Conservation (phyloP, 2,329 filamentous ascomycete genomes). For the Polychaeton citri region DNA sequence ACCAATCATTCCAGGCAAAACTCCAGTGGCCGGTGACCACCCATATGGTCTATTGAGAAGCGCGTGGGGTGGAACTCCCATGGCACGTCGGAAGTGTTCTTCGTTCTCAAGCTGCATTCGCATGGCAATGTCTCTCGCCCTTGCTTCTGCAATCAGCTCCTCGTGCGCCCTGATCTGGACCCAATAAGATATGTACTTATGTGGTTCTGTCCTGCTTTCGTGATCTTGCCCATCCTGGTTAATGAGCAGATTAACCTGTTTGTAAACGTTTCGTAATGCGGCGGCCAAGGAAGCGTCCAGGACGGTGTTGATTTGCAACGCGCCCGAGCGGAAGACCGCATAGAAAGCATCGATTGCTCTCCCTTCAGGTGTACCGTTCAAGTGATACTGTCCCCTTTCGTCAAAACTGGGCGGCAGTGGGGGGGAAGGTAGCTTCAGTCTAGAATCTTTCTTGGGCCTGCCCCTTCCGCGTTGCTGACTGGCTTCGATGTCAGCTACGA, state of each 20-base stretch:
- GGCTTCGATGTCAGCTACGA: background rate
- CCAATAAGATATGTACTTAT: slow-evolving; percentile 19
- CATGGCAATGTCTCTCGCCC: background rate
- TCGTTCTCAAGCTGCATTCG: no score
- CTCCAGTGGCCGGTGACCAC: no score
- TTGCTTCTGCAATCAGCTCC: background rate
- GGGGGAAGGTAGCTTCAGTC: slow-evolving; percentile 5
- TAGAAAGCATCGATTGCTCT: slow-evolving; percentile 17
- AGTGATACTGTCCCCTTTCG: slow-evolving; percentile 1
- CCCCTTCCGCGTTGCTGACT: slow-evolving; percentile 11
- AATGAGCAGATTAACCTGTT: slow-evolving; percentile 21
- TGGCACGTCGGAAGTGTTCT: no score
- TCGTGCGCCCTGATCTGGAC: slow-evolving; percentile 17
- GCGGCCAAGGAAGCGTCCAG: slow-evolving; percentile 10
- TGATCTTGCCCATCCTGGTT: slow-evolving; percentile 17
- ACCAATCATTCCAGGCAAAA: no score
- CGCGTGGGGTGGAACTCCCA: no score
- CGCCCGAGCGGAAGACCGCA: slow-evolving; percentile 17
- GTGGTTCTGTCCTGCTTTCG: slow-evolving; percentile 8
- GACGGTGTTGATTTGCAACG: slow-evolving; percentile 15
- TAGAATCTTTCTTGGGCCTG: slow-evolving; percentile 11
- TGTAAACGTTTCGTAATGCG: slow-evolving; percentile 18
- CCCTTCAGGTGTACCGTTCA: slow-evolving; percentile 17
- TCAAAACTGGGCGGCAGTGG: background rate
- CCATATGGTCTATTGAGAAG: no score